Percentiles rank a stretch among this genome's conserved stretches.
These are phyloP conservation scores for Aspergillus terreus DNA, from an alignment of 2,329 filamentous ascomycete genomes.

Conservation along the genomic window DNA sequence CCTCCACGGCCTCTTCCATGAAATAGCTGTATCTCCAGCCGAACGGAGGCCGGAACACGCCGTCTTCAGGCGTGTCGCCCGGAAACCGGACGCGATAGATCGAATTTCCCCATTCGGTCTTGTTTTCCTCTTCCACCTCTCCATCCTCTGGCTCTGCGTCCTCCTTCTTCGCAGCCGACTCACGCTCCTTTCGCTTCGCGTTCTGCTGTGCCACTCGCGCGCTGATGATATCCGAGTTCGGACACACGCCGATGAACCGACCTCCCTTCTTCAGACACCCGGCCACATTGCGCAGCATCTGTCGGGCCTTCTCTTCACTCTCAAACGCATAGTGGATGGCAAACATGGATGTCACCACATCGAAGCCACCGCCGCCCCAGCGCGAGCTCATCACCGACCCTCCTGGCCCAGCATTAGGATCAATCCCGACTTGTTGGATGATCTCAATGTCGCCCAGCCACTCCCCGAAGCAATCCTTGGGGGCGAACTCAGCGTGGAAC, in stretches of 20 bases:
- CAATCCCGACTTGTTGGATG: slow-evolving; percentile 82
- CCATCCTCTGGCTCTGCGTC: slow-evolving; percentile 39
- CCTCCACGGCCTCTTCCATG: slow-evolving; percentile 91
- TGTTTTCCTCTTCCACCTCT: slow-evolving; percentile 58
- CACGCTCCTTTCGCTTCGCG: slow-evolving; percentile 48
- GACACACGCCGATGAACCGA: slow-evolving; percentile 89
- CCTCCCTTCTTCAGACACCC: slow-evolving; percentile 89
- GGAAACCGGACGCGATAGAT: slow-evolving; percentile 91
- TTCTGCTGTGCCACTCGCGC: slow-evolving; percentile 75
- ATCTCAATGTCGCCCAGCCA: slow-evolving; percentile 77
- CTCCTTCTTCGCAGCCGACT: slow-evolving; percentile 39
- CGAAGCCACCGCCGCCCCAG: slow-evolving; percentile 75
- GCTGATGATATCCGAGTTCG: slow-evolving; percentile 90
- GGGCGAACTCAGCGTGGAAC: slow-evolving; percentile 82
- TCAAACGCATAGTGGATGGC: slow-evolving; percentile 99
- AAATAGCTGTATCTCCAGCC: slow-evolving; percentile 99
- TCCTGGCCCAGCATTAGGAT: slow-evolving; percentile 62
- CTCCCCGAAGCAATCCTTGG: slow-evolving; percentile 90
- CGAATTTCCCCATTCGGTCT: slow-evolving; percentile 83
- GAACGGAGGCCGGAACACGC: slow-evolving; percentile 88
- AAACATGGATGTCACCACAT: slow-evolving; percentile 99
- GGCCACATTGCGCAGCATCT: slow-evolving; percentile 90
- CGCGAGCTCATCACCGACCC: slow-evolving; percentile 56
- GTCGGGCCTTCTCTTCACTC: slow-evolving; percentile 80
- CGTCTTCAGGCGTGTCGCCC: slow-evolving; percentile 75